A percentile compares a stretch with the other conserved stretches of the same genome.
Evolutionary conservation across 495 filamentous ascomycete genomes (phyloP).

Genomic region (Lasiosphaeria ovina): DNA sequence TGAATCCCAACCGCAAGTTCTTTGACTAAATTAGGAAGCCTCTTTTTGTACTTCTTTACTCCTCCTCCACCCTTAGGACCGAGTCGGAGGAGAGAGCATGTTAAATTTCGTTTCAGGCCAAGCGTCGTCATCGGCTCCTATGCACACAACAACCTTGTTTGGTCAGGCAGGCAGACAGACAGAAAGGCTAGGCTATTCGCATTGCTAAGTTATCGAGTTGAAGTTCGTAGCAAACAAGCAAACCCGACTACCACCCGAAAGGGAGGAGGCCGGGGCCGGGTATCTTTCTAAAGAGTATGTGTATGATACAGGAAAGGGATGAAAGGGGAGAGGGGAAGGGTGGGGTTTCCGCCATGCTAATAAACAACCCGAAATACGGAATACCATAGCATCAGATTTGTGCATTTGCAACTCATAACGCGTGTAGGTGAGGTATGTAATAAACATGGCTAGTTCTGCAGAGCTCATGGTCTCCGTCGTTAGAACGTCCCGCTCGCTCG

Average conservation of each 20-base stretch:
- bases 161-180: not conserved
- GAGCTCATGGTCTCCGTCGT: too few relatives aligned
- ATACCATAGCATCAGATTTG: not conserved
- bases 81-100: not conserved
- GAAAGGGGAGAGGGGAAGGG: not conserved
- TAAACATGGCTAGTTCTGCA: too few relatives aligned
- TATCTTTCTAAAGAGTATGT: conserved; percentile 24
- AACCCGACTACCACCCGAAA: not conserved
- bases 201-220: too few relatives aligned
- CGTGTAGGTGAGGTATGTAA: not conserved
- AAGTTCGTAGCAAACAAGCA: too few relatives aligned
- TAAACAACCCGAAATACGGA: conserved; percentile 13
- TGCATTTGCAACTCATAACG: not conserved
- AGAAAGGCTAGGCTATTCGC: too few relatives aligned
- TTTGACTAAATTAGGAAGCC: conserved; percentile 61
- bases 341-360: conserved; percentile 16
- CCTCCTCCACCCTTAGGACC: too few relatives aligned
- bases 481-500: too few relatives aligned
- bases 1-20: conserved; percentile 91
- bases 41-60: not conserved
- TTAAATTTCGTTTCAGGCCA: not conserved
- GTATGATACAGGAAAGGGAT: conserved; percentile 25
- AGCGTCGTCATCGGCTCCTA: not conserved
- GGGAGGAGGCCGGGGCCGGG: not conserved
- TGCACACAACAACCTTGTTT: not conserved